These are phyloP conservation scores for Lepidopterella palustris DNA, from an alignment of 495 filamentous ascomycete species.

Conservation along the genomic window DNA sequence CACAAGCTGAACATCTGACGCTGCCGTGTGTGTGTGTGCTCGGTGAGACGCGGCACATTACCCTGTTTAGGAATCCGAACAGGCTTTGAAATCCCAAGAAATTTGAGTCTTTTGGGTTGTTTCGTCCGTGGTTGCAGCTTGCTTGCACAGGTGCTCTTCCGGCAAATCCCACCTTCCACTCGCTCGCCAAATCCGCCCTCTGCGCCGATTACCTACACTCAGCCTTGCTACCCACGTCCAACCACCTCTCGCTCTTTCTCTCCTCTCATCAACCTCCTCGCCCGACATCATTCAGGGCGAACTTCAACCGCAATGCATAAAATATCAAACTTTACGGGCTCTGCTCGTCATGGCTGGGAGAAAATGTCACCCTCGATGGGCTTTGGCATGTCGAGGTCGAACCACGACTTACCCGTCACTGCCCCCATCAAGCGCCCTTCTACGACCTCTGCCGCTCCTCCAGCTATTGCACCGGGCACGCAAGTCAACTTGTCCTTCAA, in stretches of 20 bases:
- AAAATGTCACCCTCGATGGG: conserved; percentile 68
- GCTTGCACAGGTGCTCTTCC: too few relatives aligned
- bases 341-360: conserved; percentile 86
- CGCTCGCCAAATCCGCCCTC: background rate
- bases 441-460: conserved; percentile 45
- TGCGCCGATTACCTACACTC: background rate
- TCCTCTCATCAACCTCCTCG: conserved; percentile 17
- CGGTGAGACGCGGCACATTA: background rate
- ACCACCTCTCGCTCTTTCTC: conserved; percentile 7
- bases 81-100: background rate
- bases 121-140: background rate
- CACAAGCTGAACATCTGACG: background rate
- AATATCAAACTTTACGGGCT: conserved; percentile 75
- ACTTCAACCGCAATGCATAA: conserved; percentile 65
- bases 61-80: background rate
- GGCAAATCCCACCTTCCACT: background rate
- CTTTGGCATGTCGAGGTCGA: conserved; percentile 36
- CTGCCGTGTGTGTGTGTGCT: background rate
- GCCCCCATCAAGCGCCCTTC: conserved; percentile 62
- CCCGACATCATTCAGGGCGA: conserved; percentile 18
- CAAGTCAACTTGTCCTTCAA: conserved; percentile 73
- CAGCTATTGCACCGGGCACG: conserved; percentile 38
- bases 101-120: background rate
- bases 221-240: background rate
- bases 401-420: conserved; percentile 63